Evolutionary conservation across 2,329 filamentous ascomycete genomes (phyloP).

Genomic region (Hymenoscyphus linearis): DNA sequence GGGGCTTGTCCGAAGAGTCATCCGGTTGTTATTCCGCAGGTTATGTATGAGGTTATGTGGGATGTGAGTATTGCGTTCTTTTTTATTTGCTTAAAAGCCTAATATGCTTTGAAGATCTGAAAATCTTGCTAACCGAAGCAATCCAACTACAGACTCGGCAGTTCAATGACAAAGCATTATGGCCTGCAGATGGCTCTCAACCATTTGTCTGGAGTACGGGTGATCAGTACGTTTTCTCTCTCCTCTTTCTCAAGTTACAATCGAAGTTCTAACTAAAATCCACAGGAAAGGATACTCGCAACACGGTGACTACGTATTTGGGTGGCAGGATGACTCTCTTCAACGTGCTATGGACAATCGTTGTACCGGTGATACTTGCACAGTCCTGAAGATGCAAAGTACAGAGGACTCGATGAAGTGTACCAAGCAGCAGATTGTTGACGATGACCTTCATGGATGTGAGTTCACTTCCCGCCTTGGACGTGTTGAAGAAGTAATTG

Average conservation of each 20-base stretch:
- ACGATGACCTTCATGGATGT: conserved; percentile 12
- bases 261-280: neutral
- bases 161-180: conserved; percentile 17
- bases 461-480: neutral
- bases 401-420: conserved; percentile 9
- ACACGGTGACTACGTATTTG: conserved; percentile 48
- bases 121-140: neutral
- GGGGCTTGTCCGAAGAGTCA: conserved; percentile 29
- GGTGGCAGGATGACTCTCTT: conserved; percentile 44
- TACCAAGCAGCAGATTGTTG: conserved; percentile 6
- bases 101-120: too few species aligned
- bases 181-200: conserved; percentile 40
- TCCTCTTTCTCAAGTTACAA: neutral
- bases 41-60: conserved; percentile 47
- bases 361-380: conserved; percentile 7
- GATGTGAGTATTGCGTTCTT: conserved; percentile 35
- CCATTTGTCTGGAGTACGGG: conserved; percentile 39
- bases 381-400: conserved; percentile 8
- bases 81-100: neutral
- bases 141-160: conserved; percentile 4
- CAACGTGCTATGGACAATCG: conserved; percentile 44
- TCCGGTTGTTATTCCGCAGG: conserved; percentile 42
- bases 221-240: conserved; percentile 32
- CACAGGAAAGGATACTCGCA: conserved; percentile 40
- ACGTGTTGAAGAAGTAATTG: neutral